These are phyloP conservation scores for Phytophthora boehmeriae DNA, from an alignment of 352 stramenopile genomes.

Conservation along the genomic window DNA sequence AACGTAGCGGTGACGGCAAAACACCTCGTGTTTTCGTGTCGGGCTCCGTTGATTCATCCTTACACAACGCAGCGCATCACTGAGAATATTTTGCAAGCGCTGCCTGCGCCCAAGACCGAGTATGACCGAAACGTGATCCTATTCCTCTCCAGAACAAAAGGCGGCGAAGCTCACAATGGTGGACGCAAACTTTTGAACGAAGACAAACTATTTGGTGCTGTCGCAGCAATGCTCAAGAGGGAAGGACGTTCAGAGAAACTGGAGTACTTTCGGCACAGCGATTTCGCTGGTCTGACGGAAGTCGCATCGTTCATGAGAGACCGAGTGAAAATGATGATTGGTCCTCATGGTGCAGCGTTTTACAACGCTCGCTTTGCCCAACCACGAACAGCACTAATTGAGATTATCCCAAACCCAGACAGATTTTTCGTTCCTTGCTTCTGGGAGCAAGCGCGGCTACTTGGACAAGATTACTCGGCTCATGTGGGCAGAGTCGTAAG, in stretches of 20 bases:
- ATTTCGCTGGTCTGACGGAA: constrained; percentile 25
- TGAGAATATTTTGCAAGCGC: constrained; percentile 27
- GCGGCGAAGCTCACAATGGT: constrained; percentile 28
- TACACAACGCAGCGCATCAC: constrained; percentile 36
- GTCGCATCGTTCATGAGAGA: constrained; percentile 34
- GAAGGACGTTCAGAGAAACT: constrained; percentile 13
- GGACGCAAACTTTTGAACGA: constrained; percentile 34
- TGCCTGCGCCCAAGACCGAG: constrained; percentile 8
- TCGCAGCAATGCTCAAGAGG: constrained; percentile 21
- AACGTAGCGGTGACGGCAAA: constrained; percentile 13
- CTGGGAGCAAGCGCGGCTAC: constrained; percentile 33
- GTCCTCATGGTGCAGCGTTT: constrained; percentile 32
- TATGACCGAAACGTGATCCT: constrained; percentile 29
- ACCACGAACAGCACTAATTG: constrained; percentile 30
- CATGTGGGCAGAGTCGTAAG: constrained; percentile 17
- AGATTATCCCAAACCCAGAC: constrained; percentile 27
- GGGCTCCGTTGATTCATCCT: constrained; percentile 32
- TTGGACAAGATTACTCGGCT: constrained; percentile 34
- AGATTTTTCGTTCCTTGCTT: constrained; percentile 35
- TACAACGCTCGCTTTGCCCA: constrained; percentile 34
- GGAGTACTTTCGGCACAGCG: constrained; percentile 29
- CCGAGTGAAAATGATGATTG: constrained; percentile 38
- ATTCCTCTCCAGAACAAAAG: constrained; percentile 29
- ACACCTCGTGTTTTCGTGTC: constrained; percentile 33
- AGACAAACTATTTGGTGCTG: constrained; percentile 17